These are phyloP conservation scores for Citrus inodora DNA, from an alignment of 345 rosid species.

Conservation along the genomic window DNA sequence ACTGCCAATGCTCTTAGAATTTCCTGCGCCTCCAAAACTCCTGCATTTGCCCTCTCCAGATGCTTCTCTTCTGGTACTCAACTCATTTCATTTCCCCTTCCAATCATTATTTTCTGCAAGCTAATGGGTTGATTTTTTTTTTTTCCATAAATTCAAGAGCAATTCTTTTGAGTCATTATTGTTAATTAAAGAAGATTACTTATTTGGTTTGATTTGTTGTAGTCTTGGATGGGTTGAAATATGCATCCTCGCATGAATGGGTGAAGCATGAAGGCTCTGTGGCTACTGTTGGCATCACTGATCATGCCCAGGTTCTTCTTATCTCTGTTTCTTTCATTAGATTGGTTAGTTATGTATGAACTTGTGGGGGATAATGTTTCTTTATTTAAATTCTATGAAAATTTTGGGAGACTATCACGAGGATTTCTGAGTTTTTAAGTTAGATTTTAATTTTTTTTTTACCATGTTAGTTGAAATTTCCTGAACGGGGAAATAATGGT, in stretches of 20 bases:
- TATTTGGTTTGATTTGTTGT: slow-evolving; percentile 13
- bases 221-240: slow-evolving; percentile 93
- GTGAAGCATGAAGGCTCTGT: slow-evolving; percentile 90
- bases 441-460: too few relatives aligned
- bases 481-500: too few relatives aligned
- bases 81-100: neutral
- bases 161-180: neutral
- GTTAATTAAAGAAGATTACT: neutral
- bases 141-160: neutral
- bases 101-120: neutral
- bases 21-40: slow-evolving; percentile 51
- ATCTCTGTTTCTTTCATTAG: neutral
- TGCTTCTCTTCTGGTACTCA: slow-evolving; percentile 70
- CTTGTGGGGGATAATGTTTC: too few relatives aligned
- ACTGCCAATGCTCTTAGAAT: slow-evolving; percentile 79
- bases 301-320: slow-evolving; percentile 81
- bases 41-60: slow-evolving; percentile 63
- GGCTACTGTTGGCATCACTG: slow-evolving; percentile 85
- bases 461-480: too few relatives aligned
- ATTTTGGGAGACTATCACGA: too few relatives aligned
- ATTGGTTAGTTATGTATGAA: too few relatives aligned
- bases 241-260: slow-evolving; percentile 92
- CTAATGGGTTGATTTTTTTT: neutral
- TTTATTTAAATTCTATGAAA: too few relatives aligned
- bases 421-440: too few relatives aligned